phyloP scores from a whole-genome alignment of 73 alveolate genomes.

The Blepharisma stoltei region DNA sequence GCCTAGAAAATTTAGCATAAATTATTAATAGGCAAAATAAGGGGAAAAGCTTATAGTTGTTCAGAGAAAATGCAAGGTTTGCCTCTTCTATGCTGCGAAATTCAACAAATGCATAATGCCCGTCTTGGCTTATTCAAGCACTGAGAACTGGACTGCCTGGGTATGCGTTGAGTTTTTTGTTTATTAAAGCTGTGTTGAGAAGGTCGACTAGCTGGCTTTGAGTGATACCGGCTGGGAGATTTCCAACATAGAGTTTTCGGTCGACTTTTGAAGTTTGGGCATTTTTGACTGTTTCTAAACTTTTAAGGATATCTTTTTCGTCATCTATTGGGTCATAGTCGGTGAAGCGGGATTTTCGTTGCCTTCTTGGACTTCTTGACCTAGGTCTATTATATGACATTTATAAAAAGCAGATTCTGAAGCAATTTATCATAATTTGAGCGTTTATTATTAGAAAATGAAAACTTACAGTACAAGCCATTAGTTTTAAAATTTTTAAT shows the following conservation, averaged over 20 bases:
- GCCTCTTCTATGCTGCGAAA: constrained; percentile 47
- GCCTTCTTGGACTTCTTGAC: constrained; percentile 26
- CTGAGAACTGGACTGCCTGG: constrained; percentile 45
- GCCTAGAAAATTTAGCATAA: neutral
- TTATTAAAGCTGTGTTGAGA: constrained; percentile 41
- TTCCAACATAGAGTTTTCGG: constrained; percentile 53
- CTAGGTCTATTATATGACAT: neutral
- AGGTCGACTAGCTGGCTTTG: constrained; percentile 36
- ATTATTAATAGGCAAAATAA: constrained; percentile 27
- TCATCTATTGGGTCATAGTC: constrained; percentile 7
- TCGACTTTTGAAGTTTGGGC: constrained; percentile 43
- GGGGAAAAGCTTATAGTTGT: too few relatives aligned
- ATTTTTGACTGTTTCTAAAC: constrained; percentile 7
- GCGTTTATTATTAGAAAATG: too few relatives aligned
- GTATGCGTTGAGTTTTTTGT: constrained; percentile 33
- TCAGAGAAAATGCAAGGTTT: constrained; percentile 39
- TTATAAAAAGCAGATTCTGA: too few relatives aligned
- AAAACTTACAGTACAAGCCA: too few relatives aligned
- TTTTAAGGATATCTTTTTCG: constrained; percentile 8
- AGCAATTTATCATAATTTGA: too few relatives aligned
- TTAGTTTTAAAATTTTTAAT: too few relatives aligned
- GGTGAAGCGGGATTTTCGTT: constrained; percentile 10
- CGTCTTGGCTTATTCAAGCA: constrained; percentile 55
- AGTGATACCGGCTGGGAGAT: constrained; percentile 43
- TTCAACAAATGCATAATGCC: constrained; percentile 57